Evolutionary conservation across 2,329 filamentous ascomycete species (phyloP), one percentile per base, ranked within the genome.

Genomic region (Pseudohalonectria lignicola): DNA sequence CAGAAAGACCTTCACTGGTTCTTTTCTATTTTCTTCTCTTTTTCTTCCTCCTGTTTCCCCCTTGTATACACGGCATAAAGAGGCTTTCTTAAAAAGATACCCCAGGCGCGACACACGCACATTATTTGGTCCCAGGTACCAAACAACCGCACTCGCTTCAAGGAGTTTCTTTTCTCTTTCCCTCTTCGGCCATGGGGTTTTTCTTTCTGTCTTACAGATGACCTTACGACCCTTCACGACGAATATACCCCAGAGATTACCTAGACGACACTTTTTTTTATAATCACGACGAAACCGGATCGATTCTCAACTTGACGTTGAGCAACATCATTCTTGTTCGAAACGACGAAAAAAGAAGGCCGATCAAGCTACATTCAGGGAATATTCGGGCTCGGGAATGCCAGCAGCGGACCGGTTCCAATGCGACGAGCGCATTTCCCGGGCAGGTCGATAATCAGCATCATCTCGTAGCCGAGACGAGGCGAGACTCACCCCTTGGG

Each of bases 121-220:
- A 37, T 21, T 31, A 17, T 37, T 15, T 31, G 35, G 25, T 31
- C 13, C 30, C 6, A 31, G 17, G 4, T 11, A 30, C 13, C 35
- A 17, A 37, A 36, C 16, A 29, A 15, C 26, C 23, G 53, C 55
- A 50, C 53, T 59, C 59, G 52, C 57, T 64, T 61, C 56, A 56
- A 55, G 47, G 49, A 50, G 49, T 56, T 49, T 47, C 47, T 56
- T 52, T 50, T 55, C 55, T 50, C 47, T 47, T 54, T 46, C 46
- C 52, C 54, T 43, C 39, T 47, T 43, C 42, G 46, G 49, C 49
- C 51, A 55, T 54, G 51, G 51, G 29, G 39, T 43, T 35, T 46
- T 43, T 52, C 54, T 56, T 60, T 53, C 59, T 61, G 60, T 61
- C 58, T 64, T 54, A 63, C 57, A 64, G 62, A 61, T 62, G 55